These are phyloP conservation scores for Suillus discolor DNA, from an alignment of 768 basidiomycete species.

Conservation along the genomic window DNA sequence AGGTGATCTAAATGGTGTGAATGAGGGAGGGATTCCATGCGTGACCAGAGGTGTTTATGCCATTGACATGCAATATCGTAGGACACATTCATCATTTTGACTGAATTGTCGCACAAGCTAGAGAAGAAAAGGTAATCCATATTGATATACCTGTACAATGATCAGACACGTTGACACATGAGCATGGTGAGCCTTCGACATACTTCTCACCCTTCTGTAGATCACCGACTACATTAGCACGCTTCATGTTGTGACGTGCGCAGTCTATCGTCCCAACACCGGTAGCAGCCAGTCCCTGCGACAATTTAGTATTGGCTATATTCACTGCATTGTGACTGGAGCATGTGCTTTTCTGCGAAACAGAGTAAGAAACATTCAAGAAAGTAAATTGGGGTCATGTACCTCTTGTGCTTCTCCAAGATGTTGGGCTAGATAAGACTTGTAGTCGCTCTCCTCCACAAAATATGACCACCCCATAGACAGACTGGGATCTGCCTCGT, in stretches of 20 bases:
- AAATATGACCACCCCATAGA: conserved; percentile 12
- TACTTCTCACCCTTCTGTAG: no score
- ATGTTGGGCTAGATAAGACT: conserved; percentile 7
- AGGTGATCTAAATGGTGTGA: no score
- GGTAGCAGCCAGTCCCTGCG: no score
- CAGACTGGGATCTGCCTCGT: conserved; percentile 11
- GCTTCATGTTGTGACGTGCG: no score
- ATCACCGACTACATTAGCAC: no score
- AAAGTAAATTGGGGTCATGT: not conserved
- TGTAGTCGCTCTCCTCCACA: conserved; percentile 7
- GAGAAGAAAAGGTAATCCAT: conserved; percentile 16
- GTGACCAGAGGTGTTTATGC: not conserved
- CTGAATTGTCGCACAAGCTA: not conserved
- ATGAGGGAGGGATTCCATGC: no score
- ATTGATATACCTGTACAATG: conserved; percentile 11
- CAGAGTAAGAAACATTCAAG: not conserved
- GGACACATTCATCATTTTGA: not conserved
- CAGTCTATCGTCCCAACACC: no score
- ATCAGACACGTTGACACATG: no score
- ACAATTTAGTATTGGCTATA: no score
- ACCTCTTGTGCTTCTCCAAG: not conserved
- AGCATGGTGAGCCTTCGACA: no score
- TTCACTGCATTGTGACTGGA: not conserved
- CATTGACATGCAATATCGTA: conserved; percentile 33
- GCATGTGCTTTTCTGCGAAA: not conserved